Conservation (phyloP, 805 yeast species). For the Teunomyces stri region DNA sequence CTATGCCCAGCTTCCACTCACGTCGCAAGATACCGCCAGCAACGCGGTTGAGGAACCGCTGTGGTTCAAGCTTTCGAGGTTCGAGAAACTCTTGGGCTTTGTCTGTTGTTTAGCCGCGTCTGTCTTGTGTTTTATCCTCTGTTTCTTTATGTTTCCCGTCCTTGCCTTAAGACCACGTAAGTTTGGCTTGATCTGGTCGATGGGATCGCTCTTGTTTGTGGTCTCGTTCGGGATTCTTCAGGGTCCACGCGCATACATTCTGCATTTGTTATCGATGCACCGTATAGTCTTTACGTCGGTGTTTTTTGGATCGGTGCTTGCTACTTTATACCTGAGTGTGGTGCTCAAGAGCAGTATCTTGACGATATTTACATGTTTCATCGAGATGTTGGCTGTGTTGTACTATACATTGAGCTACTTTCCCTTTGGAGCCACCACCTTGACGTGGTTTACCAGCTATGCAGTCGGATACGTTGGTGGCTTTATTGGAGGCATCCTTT, state of each 20-base stretch:
- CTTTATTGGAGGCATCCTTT: slow-evolving; percentile 43
- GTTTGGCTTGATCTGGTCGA: slow-evolving; percentile 86
- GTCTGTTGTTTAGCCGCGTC: slow-evolving; percentile 75
- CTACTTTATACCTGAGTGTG: slow-evolving; percentile 78
- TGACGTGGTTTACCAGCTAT: slow-evolving; percentile 48
- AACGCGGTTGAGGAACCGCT: slow-evolving; percentile 57
- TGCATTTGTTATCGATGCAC: slow-evolving; percentile 70
- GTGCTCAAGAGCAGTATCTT: slow-evolving; percentile 64
- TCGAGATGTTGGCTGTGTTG: slow-evolving; percentile 82
- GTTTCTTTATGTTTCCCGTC: slow-evolving; percentile 85
- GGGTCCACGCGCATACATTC: slow-evolving; percentile 81
- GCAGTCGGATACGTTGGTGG: slow-evolving; percentile 44
- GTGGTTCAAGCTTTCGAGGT: slow-evolving; percentile 72
- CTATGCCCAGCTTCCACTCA: slow-evolving; percentile 66
- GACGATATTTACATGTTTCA: slow-evolving; percentile 69
- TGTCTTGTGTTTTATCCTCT: slow-evolving; percentile 73
- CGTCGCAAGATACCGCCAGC: slow-evolving; percentile 38
- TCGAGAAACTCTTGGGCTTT: slow-evolving; percentile 80
- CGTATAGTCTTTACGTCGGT: slow-evolving; percentile 78
- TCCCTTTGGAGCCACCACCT: slow-evolving; percentile 89
- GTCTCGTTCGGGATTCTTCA: slow-evolving; percentile 87
- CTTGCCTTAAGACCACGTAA: slow-evolving; percentile 86
- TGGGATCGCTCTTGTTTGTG: slow-evolving; percentile 86
- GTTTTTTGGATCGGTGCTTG: slow-evolving; percentile 74
- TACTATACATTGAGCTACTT: slow-evolving; percentile 91